Evolutionary conservation across 768 basidiomycete species (phyloP).

Genomic region (Coprinopsis marcescibilis): DNA sequence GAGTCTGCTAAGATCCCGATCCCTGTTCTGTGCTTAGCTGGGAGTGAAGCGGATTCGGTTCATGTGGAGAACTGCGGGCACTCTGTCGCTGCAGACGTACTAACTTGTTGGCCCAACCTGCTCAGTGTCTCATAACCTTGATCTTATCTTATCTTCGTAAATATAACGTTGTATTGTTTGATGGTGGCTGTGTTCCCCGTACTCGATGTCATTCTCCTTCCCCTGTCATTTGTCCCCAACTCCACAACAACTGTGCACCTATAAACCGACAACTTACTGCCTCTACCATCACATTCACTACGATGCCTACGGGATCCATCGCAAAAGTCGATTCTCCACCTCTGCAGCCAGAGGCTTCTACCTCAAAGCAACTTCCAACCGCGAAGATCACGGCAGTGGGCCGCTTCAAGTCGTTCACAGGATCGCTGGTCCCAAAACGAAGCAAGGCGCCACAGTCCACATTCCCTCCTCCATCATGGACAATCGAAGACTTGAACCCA

Average conservation of each 20-base stretch:
- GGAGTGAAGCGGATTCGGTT: constrained; percentile 18
- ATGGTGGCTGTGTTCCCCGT: constrained; percentile 2
- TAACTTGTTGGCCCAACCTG: constrained; percentile 25
- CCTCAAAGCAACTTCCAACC: constrained; percentile 18
- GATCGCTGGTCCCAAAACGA: constrained; percentile 18
- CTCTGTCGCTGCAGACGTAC: constrained; percentile 20
- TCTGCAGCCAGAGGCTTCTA: constrained; percentile 2
- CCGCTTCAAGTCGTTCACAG: constrained; percentile 31
- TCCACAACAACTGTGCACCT: neutral
- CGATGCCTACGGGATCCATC: too few species aligned
- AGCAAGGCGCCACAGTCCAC: constrained; percentile 17
- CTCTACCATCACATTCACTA: neutral
- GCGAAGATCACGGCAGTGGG: constrained; percentile 30
- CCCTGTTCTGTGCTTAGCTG: constrained; percentile 39
- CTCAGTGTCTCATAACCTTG: too few species aligned
- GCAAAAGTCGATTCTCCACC: neutral
- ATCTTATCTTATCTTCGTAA: too few species aligned
- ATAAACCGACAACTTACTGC: neutral
- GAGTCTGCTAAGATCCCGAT: neutral
- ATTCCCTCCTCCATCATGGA: constrained; percentile 47
- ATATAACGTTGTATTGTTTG: too few species aligned
- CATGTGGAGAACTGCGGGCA: constrained; percentile 39
- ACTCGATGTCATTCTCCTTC: neutral
- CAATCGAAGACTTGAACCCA: constrained; percentile 27
- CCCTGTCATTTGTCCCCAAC: neutral